Conservation (phyloP, 2,329 filamentous ascomycete genomes). For the Arthrobotrys musiformis region DNA sequence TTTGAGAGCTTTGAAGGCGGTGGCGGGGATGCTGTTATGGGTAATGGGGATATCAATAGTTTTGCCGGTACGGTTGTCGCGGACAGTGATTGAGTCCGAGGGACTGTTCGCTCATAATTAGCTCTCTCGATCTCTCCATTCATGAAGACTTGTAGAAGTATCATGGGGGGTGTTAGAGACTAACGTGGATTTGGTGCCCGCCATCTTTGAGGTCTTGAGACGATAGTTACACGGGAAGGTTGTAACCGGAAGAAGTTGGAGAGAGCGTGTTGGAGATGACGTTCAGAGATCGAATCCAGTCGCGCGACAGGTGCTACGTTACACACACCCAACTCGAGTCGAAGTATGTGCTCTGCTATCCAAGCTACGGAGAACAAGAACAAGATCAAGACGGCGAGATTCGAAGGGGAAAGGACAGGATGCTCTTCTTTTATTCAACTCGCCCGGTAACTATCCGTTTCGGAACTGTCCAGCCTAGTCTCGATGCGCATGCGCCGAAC, state of each 20-base stretch:
- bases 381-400: too few relatives aligned
- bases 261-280: conserved; percentile 17
- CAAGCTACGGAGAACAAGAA: background rate
- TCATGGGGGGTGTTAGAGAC: background rate
- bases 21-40: conserved; percentile 67
- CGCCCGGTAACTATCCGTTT: too few relatives aligned
- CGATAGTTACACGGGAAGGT: background rate
- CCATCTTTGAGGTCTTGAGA: conserved; percentile 11
- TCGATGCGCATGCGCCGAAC: conserved; percentile 26
- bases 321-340: background rate
- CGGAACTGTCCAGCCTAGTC: background rate
- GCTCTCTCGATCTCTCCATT: too few relatives aligned
- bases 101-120: too few relatives aligned
- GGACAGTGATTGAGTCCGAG: conserved; percentile 43
- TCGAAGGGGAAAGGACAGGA: background rate
- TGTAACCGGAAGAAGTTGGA: background rate
- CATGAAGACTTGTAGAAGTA: too few relatives aligned
- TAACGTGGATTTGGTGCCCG: conserved; percentile 48
- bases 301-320: background rate
- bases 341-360: background rate
- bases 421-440: background rate
- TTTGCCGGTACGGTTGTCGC: conserved; percentile 67
- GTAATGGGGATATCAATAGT: conserved; percentile 67
- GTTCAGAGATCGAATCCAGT: background rate
- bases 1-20: conserved; percentile 68